Base-by-base conservation (phyloP, 2,329 filamentous ascomycete species). In the Elsinoe australis region DNA sequence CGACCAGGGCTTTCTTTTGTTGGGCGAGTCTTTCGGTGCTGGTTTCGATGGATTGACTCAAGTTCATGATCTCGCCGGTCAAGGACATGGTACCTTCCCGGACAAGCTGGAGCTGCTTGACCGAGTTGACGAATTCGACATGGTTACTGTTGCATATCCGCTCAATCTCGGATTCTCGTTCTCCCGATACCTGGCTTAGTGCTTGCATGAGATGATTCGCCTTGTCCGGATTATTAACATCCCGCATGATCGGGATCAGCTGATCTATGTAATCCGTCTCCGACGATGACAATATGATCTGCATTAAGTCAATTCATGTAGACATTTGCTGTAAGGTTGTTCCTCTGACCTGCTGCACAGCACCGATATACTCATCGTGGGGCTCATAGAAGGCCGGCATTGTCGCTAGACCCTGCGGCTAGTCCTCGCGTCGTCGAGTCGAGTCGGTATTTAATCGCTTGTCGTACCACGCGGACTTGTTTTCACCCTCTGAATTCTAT, bases 261-360 rank as follows among this genome's bases (percentile, higher is more conserved):
- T 95, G 90, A 64, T 96, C 92, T 54, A 98, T 80, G 61, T 95
- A 96, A 59, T 98, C 92, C 42, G 83, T 78, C 61, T 96, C 90
- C 17, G 89, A 88, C 9, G 88, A 85, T 2, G 90, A 88, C 58
- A 94, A 80, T 53, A 95, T 89, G 56, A 96, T 94, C 87, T 98
- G 62, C 34, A 21, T 18, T 29, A 10, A 36, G 50, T 52, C 47
- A 56, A 54, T 31, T 18, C 21, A 26, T 18, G 14, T 9, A 2
- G 9, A 10, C 5, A 9, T 8, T 10, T 15, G 31, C 12, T 41
- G 15, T 19, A 12, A n/a, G 15, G 46, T 58, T 12, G 3, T 12
- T 26, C 18, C 5, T 34, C 61, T 52, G 64, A 74, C 71, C 66
- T 73, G 71, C 59, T 73, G 71, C 45, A 72, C 71, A 15, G 71